These are phyloP conservation scores for Boletus tomentosulus DNA, from an alignment of 768 basidiomycete genomes.

Conservation along the genomic window DNA sequence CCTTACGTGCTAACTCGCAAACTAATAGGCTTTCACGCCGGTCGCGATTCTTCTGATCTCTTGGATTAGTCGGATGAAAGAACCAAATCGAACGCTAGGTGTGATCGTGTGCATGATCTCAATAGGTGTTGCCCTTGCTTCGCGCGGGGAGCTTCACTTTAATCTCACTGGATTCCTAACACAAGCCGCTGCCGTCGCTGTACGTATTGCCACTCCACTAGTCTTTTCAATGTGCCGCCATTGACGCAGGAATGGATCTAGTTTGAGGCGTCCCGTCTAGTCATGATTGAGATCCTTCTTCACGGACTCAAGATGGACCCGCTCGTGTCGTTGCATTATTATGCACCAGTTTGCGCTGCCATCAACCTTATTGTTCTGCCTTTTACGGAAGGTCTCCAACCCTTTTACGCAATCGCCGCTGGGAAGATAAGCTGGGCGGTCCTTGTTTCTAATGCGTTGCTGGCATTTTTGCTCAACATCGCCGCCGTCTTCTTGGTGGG, in stretches of 20 bases:
- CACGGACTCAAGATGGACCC: constrained; percentile 99
- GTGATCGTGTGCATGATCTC: constrained; percentile 91
- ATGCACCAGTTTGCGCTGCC: constrained; percentile 89
- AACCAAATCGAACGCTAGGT: constrained; percentile 76
- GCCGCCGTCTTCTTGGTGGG: constrained; percentile 94
- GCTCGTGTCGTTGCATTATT: constrained; percentile 91
- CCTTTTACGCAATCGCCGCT: constrained; percentile 64
- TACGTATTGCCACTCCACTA: constrained; percentile 25
- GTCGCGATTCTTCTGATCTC: constrained; percentile 92
- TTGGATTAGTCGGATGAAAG: constrained; percentile 83
- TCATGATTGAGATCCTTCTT: constrained; percentile 93
- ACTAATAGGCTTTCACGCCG: constrained; percentile 75
- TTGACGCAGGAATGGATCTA: constrained; percentile 25
- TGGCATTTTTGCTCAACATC: constrained; percentile 87
- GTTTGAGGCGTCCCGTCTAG: constrained; percentile 93
- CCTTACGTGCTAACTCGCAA: not conserved
- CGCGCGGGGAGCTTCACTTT: constrained; percentile 84
- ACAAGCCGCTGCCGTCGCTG: constrained; percentile 82
- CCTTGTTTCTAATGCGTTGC: constrained; percentile 76
- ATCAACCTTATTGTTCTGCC: constrained; percentile 86
- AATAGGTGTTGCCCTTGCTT: constrained; percentile 82
- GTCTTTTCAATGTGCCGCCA: not conserved
- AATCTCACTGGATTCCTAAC: constrained; percentile 82
- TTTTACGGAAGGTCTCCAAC: constrained; percentile 87
- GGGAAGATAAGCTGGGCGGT: constrained; percentile 61